Percentiles rank a stretch among this genome's conserved stretches.
Evolutionary conservation across 148 eudicot genomes (phyloP).

Genomic region (Camellia lanceoleosa): DNA sequence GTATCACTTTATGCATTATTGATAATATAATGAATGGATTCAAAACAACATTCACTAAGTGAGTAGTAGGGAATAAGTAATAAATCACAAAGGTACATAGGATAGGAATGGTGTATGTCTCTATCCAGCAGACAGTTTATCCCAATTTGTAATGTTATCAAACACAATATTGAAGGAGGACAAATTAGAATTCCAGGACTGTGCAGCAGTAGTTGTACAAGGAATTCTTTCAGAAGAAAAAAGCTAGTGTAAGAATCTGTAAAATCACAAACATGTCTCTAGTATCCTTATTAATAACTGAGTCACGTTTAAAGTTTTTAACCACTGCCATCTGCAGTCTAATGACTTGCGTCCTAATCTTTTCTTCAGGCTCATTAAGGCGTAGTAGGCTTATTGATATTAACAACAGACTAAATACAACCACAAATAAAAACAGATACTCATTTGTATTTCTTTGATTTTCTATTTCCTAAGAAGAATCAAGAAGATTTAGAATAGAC

Average conservation of each 20-base stretch:
- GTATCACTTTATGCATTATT: neutral
- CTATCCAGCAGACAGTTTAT: neutral
- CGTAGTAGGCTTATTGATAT: neutral
- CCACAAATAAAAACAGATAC: neutral
- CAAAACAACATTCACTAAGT: neutral
- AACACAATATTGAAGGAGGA: neutral
- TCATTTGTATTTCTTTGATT: neutral
- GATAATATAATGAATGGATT: neutral
- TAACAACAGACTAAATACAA: neutral
- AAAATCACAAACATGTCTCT: too few relatives aligned
- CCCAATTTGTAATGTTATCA: neutral
- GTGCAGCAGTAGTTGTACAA: neutral
- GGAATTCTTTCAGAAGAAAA: neutral
- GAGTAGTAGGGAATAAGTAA: neutral
- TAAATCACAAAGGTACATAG: neutral
- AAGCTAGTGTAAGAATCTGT: neutral
- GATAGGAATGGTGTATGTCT: too few relatives aligned
- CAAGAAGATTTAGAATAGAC: conserved; percentile 25
- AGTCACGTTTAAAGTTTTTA: neutral
- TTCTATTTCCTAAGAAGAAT: conserved; percentile 7
- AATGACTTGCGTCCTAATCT: neutral
- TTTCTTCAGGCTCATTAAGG: neutral
- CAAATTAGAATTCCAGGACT: neutral
- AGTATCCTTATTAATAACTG: neutral
- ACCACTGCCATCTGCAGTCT: neutral